A percentile compares a stretch with the other conserved stretches of the same genome.
These are phyloP conservation scores for Citrus unshiu DNA, from an alignment of 345 rosid genomes.

Conservation along the genomic window DNA sequence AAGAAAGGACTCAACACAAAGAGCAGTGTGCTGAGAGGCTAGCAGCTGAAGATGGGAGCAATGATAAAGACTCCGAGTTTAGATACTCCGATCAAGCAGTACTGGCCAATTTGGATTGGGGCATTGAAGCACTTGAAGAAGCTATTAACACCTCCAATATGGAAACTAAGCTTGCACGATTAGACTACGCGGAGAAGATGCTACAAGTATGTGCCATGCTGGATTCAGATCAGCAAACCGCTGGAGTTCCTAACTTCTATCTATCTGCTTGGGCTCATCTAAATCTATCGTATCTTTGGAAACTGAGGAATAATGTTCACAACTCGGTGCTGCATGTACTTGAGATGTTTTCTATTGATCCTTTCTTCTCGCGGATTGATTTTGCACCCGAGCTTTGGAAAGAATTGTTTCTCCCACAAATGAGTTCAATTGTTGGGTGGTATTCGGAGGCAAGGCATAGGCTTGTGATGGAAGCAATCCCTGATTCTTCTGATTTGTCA, in stretches of 20 bases:
- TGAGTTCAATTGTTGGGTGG: conserved; percentile 66
- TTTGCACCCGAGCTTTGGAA: conserved; percentile 69
- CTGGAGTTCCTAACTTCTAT: conserved; percentile 68
- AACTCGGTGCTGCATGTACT: conserved; percentile 44
- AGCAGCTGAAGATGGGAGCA: conserved; percentile 50
- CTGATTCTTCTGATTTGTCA: conserved; percentile 53
- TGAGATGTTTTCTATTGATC: conserved; percentile 66
- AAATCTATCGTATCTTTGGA: conserved; percentile 59
- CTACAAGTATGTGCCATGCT: conserved; percentile 64
- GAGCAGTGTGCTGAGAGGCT: conserved; percentile 69
- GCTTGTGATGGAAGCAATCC: conserved; percentile 52
- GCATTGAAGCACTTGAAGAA: conserved; percentile 71
- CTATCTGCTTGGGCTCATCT: conserved; percentile 74
- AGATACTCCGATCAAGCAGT: conserved; percentile 69
- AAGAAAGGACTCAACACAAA: conserved; percentile 48
- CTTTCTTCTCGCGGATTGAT: conserved; percentile 63
- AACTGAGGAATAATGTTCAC: conserved; percentile 31
- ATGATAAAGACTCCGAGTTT: conserved; percentile 33
- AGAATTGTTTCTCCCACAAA: conserved; percentile 56
- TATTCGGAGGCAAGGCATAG: conserved; percentile 58
- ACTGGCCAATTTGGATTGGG: conserved; percentile 62
- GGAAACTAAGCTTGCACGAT: conserved; percentile 55
- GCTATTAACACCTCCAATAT: conserved; percentile 53
- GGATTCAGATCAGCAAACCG: conserved; percentile 47
- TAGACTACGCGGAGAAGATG: conserved; percentile 68